Evolutionary conservation across 2,329 filamentous ascomycete species (phyloP).

Genomic region (Pleomassaria siparia): DNA sequence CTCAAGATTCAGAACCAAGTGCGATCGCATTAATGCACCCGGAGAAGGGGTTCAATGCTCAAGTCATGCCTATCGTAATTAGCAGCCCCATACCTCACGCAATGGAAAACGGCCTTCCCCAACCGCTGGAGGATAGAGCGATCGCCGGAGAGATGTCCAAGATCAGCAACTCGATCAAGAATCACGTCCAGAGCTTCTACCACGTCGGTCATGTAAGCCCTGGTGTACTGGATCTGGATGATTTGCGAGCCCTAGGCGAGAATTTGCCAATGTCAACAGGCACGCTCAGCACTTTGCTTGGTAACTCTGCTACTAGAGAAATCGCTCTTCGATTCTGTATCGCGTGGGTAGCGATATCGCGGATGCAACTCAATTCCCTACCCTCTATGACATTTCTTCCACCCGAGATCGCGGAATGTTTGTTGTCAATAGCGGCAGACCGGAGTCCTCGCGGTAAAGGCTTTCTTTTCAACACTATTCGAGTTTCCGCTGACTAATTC

Average conservation of each 20-base stretch:
- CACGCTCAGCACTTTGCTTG: constrained; percentile 30
- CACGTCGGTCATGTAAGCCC: constrained; percentile 22
- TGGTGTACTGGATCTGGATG: constrained; percentile 23
- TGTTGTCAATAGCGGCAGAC: constrained; percentile 20
- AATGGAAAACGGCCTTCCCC: constrained; percentile 22
- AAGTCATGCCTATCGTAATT: constrained; percentile 13
- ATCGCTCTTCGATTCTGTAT: constrained; percentile 34
- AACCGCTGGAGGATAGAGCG: constrained; percentile 37
- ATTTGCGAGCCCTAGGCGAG: constrained; percentile 23
- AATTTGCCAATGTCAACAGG: constrained; percentile 24
- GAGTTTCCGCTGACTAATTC: constrained; percentile 7
- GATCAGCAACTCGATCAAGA: constrained; percentile 37
- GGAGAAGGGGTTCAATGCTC: constrained; percentile 20
- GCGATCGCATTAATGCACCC: constrained; percentile 15
- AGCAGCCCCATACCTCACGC: constrained; percentile 11
- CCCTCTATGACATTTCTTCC: constrained; percentile 29
- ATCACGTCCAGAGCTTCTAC: constrained; percentile 42
- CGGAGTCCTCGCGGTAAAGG: constrained; percentile 18
- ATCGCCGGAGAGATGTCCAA: constrained; percentile 35
- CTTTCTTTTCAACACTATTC: not conserved
- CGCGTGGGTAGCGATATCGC: constrained; percentile 31
- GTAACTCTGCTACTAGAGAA: constrained; percentile 27
- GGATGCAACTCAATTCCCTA: constrained; percentile 18
- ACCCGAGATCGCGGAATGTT: constrained; percentile 22
- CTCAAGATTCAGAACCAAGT: constrained; percentile 16